phyloP scores from a whole-genome alignment of 2,329 filamentous ascomycete species.

The Thielaviopsis musarum region DNA sequence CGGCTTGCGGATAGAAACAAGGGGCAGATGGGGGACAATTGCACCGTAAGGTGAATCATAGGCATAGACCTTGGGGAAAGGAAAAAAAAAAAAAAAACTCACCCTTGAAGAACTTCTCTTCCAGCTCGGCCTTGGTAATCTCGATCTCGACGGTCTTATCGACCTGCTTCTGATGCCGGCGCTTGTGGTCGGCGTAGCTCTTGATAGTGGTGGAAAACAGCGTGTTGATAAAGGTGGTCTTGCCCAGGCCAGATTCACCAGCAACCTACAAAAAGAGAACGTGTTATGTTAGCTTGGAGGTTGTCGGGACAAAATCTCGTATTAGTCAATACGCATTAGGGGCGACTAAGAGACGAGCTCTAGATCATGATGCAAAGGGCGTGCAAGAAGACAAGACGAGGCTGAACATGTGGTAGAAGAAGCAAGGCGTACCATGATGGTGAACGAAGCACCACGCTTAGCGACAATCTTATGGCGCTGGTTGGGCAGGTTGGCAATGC shows the following conservation, averaged over 20 bases:
- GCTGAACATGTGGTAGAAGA: not conserved
- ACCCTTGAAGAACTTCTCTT: slow-evolving; percentile 99
- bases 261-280: slow-evolving; percentile 49
- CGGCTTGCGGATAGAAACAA: slow-evolving; percentile 13
- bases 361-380: too few species aligned
- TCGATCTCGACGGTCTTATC: slow-evolving; percentile 99
- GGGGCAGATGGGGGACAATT: not conserved
- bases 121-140: slow-evolving; percentile 97
- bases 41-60: not conserved
- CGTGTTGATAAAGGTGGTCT: slow-evolving; percentile 99
- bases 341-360: not conserved
- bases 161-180: slow-evolving; percentile 96
- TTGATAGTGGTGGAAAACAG: slow-evolving; percentile 99
- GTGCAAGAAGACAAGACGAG: not conserved
- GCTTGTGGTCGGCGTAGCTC: slow-evolving; percentile 99
- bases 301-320: not conserved
- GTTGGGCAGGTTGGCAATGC: slow-evolving; percentile 59
- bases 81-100: slow-evolving; percentile 16
- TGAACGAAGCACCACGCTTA: slow-evolving; percentile 90
- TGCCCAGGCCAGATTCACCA: slow-evolving; percentile 94
- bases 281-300: slow-evolving; percentile 4
- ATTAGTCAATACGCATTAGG: not conserved
- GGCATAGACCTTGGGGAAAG: not conserved
- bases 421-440: slow-evolving; percentile 67
- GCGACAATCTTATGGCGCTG: slow-evolving; percentile 61